Evolutionary conservation across 768 basidiomycete genomes (phyloP).

Genomic region (Kwoniella heveanensis): DNA sequence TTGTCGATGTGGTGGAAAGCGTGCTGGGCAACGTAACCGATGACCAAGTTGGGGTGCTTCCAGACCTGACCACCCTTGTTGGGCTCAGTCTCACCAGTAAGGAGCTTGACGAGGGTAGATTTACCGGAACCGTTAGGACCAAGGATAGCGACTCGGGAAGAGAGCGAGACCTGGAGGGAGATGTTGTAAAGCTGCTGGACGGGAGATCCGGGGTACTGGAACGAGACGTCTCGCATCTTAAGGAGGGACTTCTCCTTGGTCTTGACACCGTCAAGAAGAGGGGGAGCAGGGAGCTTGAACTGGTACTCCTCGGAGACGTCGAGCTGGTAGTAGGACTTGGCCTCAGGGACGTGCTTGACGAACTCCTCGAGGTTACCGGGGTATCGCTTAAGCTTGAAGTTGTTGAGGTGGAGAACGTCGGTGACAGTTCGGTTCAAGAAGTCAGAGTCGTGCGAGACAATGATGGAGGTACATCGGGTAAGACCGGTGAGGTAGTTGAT

Average conservation of each 20-base stretch:
- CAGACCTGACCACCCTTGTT: slow-evolving; percentile 97
- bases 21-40: slow-evolving; percentile 98
- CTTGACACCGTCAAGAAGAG: slow-evolving; percentile 98
- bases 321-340: slow-evolving; percentile 96
- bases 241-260: slow-evolving; percentile 96
- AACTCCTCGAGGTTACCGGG: slow-evolving; percentile 93
- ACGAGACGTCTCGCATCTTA: slow-evolving; percentile 97
- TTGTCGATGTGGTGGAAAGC: slow-evolving; percentile 99
- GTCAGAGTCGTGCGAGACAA: slow-evolving; percentile 94
- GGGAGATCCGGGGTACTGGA: slow-evolving; percentile 86
- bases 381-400: slow-evolving; percentile 96
- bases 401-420: slow-evolving; percentile 94
- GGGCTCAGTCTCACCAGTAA: slow-evolving; percentile 93
- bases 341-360: slow-evolving; percentile 91
- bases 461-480: slow-evolving; percentile 92
- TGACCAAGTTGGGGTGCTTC: slow-evolving; percentile 99
- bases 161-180: slow-evolving; percentile 93
- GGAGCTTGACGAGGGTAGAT: slow-evolving; percentile 92
- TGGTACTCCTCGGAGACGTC: slow-evolving; percentile 95
- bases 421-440: slow-evolving; percentile 99
- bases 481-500: slow-evolving; percentile 87
- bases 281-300: slow-evolving; percentile 96
- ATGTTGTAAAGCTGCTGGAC: slow-evolving; percentile 93
- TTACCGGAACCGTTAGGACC: slow-evolving; percentile 98
- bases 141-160: slow-evolving; percentile 96